Conservation (phyloP, 2,329 filamentous ascomycete species). For the Zymoseptoria crescenta region DNA sequence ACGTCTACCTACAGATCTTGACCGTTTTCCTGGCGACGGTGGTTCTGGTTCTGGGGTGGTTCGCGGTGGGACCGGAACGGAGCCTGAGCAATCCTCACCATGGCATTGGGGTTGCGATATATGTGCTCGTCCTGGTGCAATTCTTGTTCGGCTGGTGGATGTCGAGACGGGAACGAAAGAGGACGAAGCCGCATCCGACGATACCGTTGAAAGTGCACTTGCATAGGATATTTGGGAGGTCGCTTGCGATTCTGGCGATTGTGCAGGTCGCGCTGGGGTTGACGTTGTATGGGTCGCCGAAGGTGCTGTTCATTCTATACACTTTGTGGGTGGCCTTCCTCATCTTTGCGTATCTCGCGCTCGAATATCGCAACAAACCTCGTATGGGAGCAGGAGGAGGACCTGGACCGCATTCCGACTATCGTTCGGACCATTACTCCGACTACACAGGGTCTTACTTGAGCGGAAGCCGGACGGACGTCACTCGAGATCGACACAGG, state of each 20-base stretch:
- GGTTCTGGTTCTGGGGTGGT: conserved; percentile 66
- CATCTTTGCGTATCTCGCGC: conserved; percentile 67
- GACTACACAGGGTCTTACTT: conserved; percentile 23
- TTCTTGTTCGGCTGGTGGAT: conserved; percentile 62
- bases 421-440: conserved; percentile 21
- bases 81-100: conserved; percentile 76
- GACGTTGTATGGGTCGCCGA: conserved; percentile 85
- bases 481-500: conserved; percentile 31
- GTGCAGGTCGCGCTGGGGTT: conserved; percentile 82
- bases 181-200: conserved; percentile 43
- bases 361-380: conserved; percentile 50
- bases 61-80: conserved; percentile 65
- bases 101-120: conserved; percentile 73
- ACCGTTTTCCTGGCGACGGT: conserved; percentile 61
- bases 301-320: conserved; percentile 76
- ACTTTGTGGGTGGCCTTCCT: conserved; percentile 68
- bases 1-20: conserved; percentile 67
- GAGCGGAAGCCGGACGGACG: conserved; percentile 50
- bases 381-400: conserved; percentile 30
- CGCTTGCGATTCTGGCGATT: conserved; percentile 72
- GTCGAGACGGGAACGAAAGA: conserved; percentile 40
- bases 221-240: conserved; percentile 80
- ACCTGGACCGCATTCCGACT: conserved; percentile 6
- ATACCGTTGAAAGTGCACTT: conserved; percentile 51
- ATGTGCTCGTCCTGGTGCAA: conserved; percentile 64